A percentile compares a stretch with the other conserved stretches of the same genome.
Evolutionary conservation across 495 filamentous ascomycete genomes (phyloP).

Genomic region (Acidomyces sp.): DNA sequence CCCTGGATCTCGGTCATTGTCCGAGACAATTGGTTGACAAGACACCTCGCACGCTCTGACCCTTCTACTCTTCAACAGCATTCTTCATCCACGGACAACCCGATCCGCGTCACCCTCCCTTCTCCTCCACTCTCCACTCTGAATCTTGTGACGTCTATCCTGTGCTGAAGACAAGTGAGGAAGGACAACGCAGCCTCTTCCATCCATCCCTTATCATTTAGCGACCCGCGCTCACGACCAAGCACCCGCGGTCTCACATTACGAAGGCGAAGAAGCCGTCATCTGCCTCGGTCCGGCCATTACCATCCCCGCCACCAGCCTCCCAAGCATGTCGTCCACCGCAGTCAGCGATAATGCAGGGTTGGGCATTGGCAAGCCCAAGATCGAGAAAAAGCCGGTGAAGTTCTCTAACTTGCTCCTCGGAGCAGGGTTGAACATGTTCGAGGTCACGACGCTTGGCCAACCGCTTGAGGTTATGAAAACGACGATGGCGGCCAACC

Average conservation of each 20-base stretch:
- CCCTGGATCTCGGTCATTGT: too few relatives aligned
- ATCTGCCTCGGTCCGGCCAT: conserved; percentile 30
- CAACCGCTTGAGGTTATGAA: conserved; percentile 97
- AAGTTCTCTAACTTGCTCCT: conserved; percentile 98
- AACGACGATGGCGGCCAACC: conserved; percentile 97
- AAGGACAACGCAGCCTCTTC: conserved; percentile 2
- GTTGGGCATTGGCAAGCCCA: conserved; percentile 35
- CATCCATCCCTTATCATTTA: background rate
- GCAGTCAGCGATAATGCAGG: conserved; percentile 31
- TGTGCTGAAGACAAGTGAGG: too few relatives aligned
- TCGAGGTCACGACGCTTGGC: conserved; percentile 83
- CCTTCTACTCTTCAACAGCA: too few relatives aligned
- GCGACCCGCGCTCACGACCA: background rate
- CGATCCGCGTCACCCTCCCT: too few relatives aligned
- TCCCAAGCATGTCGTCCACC: conserved; percentile 22
- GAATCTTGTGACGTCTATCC: too few relatives aligned
- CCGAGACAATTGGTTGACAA: too few relatives aligned
- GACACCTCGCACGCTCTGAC: too few relatives aligned
- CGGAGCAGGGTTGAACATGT: conserved; percentile 93
- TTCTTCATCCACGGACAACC: too few relatives aligned
- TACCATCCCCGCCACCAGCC: conserved; percentile 2
- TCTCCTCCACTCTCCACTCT: too few relatives aligned
- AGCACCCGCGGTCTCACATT: background rate
- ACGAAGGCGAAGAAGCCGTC: conserved; percentile 60
- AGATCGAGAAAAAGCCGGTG: conserved; percentile 96